Base-by-base conservation (phyloP, 805 yeast species). In the Ogataea polymorpha region DNA sequence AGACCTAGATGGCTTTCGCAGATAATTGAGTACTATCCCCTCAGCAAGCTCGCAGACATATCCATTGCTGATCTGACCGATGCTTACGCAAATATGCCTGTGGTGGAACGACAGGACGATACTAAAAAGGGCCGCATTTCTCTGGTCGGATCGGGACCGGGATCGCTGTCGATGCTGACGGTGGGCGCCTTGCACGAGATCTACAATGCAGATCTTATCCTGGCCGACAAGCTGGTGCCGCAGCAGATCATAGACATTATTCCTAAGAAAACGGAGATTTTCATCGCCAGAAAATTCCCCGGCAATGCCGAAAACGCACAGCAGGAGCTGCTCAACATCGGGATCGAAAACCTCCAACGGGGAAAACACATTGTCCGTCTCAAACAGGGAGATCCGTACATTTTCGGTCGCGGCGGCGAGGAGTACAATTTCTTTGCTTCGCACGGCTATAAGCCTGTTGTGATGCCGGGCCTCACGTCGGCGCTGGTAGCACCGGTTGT, bases 271-370 rank as follows among this genome's bases (percentile, higher is more conserved):
- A 86, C 95, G 1, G 82, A 80, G 32, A 68, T 83, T 4, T 88
- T 85, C 58, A 89, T 91, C 44, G 98, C 98, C 2, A 74, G 88
- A 29, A 91, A 91, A 62, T 91, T 89, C 65, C 98, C 98, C 2
- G 98, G 98, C 1, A 91, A 91, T 59, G 97, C 98, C 1, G 96
- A 89, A 55, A 75, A 75, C 35, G 98, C 98, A 0, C 98, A 91
- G 62, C 75, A 84, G 45, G 96, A 91, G 62, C 71, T 91, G 32
- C 66, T 88, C 24, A 67, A 72, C n/a, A 60, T 82, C 49, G 97
- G 96, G 0, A 63, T 91, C 13, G 73, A 72, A 24, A 82, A 80
- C 0, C 61, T 88, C 18, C 49, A 68, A 20, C 62, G 71, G 37
- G 96, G 96, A 12, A 72, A 77, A 54, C 79, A 77, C 42, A 96